These are phyloP conservation scores for Pseudofabraea citricarpa DNA, from an alignment of 2,329 filamentous ascomycete genomes.

Conservation along the genomic window DNA sequence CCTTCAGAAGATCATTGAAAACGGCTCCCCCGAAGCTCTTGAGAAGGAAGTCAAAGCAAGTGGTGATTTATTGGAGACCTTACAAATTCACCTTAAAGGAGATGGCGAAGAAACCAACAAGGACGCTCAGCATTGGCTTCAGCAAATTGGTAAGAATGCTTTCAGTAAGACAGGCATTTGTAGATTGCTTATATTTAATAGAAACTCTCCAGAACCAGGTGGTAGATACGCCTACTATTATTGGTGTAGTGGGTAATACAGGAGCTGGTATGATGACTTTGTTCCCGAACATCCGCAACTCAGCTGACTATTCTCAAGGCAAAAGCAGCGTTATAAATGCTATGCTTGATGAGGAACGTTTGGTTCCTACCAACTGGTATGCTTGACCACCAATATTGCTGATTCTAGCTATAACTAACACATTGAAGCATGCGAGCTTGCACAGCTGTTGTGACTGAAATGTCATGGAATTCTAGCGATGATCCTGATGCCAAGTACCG, in stretches of 20 bases:
- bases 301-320: too few species aligned
- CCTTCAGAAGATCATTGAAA: slow-evolving; percentile 18
- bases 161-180: too few species aligned
- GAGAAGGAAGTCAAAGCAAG: slow-evolving; percentile 20
- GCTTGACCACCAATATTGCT: neutral
- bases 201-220: slow-evolving; percentile 15
- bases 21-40: slow-evolving; percentile 15
- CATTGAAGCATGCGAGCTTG: slow-evolving; percentile 31
- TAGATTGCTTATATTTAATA: too few species aligned
- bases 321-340: slow-evolving; percentile 23
- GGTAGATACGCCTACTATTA: slow-evolving; percentile 19
- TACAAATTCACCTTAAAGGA: slow-evolving; percentile 17
- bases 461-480: slow-evolving; percentile 37
- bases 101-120: slow-evolving; percentile 2
- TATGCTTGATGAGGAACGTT: slow-evolving; percentile 41
- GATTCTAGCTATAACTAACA: neutral
- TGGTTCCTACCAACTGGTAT: slow-evolving; percentile 20
- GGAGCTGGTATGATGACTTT: too few species aligned
- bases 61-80: slow-evolving; percentile 15
- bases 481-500: slow-evolving; percentile 30
- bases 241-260: slow-evolving; percentile 22
- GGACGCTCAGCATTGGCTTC: slow-evolving; percentile 21
- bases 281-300: too few species aligned
- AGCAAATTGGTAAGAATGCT: slow-evolving; percentile 19
- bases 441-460: slow-evolving; percentile 41